phyloP scores from a whole-genome alignment of 169 alveolate genomes.

The Plasmodium falciparum region DNA sequence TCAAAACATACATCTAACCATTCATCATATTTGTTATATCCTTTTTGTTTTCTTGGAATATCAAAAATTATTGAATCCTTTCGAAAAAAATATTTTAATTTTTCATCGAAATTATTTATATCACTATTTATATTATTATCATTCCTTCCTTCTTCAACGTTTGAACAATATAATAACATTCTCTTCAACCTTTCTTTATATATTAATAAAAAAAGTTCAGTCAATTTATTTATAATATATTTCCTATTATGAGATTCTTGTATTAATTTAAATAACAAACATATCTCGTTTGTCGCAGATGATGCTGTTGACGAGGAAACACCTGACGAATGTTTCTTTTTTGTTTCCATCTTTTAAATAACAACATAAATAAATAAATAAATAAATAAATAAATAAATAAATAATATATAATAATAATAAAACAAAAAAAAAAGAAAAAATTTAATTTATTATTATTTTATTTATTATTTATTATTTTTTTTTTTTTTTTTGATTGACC shows the following conservation, averaged over 20 bases:
- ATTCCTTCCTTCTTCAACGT: not conserved
- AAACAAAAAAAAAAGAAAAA: too few relatives aligned
- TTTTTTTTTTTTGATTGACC: too few relatives aligned
- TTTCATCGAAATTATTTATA: not conserved
- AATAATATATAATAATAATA: too few relatives aligned
- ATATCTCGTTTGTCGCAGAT: constrained; percentile 12
- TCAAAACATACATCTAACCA: constrained; percentile 75
- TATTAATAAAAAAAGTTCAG: constrained; percentile 40
- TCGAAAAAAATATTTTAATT: constrained; percentile 30
- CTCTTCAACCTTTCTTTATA: constrained; percentile 59
- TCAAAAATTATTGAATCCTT: constrained; percentile 37
- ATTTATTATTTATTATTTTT: too few relatives aligned
- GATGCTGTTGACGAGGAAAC: too few relatives aligned
- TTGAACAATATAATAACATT: constrained; percentile 27
- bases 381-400: too few relatives aligned
- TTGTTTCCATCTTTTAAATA: not conserved
- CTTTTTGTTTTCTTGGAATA: constrained; percentile 1
- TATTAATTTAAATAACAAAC: constrained; percentile 27
- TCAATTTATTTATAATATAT: constrained; percentile 23
- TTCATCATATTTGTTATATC: constrained; percentile 43
- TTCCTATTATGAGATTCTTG: constrained; percentile 38
- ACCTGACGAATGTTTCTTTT: too few relatives aligned
- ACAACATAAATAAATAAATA: too few relatives aligned
- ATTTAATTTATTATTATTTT: too few relatives aligned
- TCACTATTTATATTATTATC: not conserved